Evolutionary conservation across 2,329 filamentous ascomycete species (phyloP).

Genomic region (Colletotrichum ledebouriae): DNA sequence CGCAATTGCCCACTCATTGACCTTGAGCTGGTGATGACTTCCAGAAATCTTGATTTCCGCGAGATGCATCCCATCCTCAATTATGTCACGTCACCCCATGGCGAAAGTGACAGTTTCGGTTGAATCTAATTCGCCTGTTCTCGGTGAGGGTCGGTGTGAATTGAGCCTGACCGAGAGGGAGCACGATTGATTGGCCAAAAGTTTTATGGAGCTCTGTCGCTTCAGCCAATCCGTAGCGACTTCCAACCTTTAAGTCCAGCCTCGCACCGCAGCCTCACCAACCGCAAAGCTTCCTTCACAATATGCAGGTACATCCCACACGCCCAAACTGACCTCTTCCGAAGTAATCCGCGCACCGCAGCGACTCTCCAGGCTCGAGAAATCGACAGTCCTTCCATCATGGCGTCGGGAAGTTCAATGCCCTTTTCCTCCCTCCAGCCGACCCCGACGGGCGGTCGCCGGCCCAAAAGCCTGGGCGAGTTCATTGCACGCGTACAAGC

Average conservation of each 20-base stretch:
- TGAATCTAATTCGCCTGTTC: background rate
- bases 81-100: background rate
- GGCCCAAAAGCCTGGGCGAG: conserved; percentile 73
- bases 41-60: background rate
- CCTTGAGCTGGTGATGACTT: background rate
- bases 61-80: background rate
- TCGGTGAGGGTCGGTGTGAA: conserved; percentile 13
- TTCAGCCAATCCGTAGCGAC: conserved; percentile 35
- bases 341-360: too few species aligned
- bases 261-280: conserved; percentile 31
- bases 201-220: conserved; percentile 25
- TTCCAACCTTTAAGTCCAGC: conserved; percentile 25
- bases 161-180: background rate
- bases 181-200: conserved; percentile 17
- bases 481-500: conserved; percentile 84
- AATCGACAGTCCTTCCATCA: conserved; percentile 23
- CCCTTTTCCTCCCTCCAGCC: conserved; percentile 72
- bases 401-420: conserved; percentile 44
- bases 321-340: background rate
- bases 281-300: background rate
- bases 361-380: background rate
- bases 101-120: background rate
- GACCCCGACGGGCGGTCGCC: conserved; percentile 69
- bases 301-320: conserved; percentile 4
- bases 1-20: background rate